Base-by-base conservation (phyloP, 148 eudicot genomes). In the Rhododendron vialii region DNA sequence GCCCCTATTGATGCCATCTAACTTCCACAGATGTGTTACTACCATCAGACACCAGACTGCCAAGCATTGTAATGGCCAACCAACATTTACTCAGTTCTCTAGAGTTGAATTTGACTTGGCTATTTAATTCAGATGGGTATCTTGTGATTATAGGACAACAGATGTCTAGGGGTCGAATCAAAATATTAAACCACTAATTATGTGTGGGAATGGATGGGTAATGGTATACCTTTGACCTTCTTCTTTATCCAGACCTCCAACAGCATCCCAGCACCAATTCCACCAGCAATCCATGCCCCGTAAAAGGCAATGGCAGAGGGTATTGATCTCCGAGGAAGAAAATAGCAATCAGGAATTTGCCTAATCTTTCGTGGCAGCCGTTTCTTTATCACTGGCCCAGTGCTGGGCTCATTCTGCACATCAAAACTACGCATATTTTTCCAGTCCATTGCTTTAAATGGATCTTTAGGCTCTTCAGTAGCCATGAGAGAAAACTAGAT, bases 181-280 rank as follows among this genome's bases (percentile, higher is more conserved):
- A 71, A 71, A 50, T n/a, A 30, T 65, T 45, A 65, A 51, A 83
- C 41, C 61, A 33, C 28, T 20, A 45, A 26, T 47, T 45, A 69
- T 67, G 20, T 26, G n/a, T 67, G 33, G 74, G 74, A 71, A 71
- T 33, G 20, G 76, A 71, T 6, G 55, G 33, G 38, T 4, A 83
- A 87, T 75, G 26, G n/a, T 17, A 67, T 90, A 93, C 98, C 95
- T 91, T 93, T 91, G 28, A 93, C 91, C 88, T 94, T 94, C 89
- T 93, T 93, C 69, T 94, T 91, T 57, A 94, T 93, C 98, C 95
- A 94, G 78, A 89, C 85, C 82, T 92, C 96, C 61, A 85, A 69
- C 55, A 93, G 92, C 94, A 93, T 93, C 80, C 96, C 96, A 57
- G 96, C 94, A 78, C 96, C 96, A 86, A 94, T 78, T 87, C 95